These are phyloP conservation scores for Leccinum arenicola DNA, from an alignment of 768 basidiomycete species.

Conservation along the genomic window DNA sequence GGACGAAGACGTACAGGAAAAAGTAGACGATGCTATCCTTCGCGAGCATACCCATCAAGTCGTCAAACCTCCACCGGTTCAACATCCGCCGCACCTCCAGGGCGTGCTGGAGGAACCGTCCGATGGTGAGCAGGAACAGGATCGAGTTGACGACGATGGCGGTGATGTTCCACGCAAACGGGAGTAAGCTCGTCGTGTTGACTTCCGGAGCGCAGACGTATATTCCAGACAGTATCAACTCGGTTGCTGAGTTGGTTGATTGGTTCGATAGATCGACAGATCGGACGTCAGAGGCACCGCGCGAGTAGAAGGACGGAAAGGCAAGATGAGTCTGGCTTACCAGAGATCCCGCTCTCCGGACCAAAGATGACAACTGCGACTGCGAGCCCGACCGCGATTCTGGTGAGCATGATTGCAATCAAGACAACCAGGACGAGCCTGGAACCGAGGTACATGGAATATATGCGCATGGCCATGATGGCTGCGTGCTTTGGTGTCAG, in stretches of 20 bases:
- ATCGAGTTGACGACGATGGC: constrained; percentile 8
- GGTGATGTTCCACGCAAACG: constrained; percentile 18
- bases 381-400: constrained; percentile 10
- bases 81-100: constrained; percentile 5
- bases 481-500: neutral
- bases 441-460: constrained; percentile 22
- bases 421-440: constrained; percentile 8
- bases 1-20: constrained; percentile 14
- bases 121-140: constrained; percentile 16
- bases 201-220: constrained; percentile 13
- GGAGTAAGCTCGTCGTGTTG: constrained; percentile 1
- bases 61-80: constrained; percentile 9
- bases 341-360: constrained; percentile 16
- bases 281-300: too few species aligned
- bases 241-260: constrained; percentile 6
- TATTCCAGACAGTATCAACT: constrained; percentile 17
- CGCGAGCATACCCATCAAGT: constrained; percentile 15
- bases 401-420: constrained; percentile 1
- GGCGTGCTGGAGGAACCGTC: constrained; percentile 14
- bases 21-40: constrained; percentile 20
- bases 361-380: constrained; percentile 11
- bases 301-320: too few species aligned
- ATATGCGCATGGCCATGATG: constrained; percentile 20
- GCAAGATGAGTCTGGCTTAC: constrained; percentile 1
- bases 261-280: neutral